Base-by-base conservation (phyloP, 1,284 basidiomycete genomes). In the Microbotryum intermedium region DNA sequence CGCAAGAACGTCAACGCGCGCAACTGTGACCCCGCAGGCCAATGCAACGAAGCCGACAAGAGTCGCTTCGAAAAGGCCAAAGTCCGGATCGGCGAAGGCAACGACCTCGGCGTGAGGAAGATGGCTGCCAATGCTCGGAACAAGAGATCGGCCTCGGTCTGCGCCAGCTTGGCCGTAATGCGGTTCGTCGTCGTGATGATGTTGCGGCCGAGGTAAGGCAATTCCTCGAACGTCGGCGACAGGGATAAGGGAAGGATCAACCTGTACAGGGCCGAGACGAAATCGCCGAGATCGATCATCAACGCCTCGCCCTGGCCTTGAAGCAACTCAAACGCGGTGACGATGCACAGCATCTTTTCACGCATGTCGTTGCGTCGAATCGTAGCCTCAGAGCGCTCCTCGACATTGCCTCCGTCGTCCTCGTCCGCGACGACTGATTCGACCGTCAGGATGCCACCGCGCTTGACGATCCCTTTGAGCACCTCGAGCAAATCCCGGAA, bases 251-350 rank as follows among this genome's bases (percentile, higher is more conserved):
- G 78, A 9, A 78, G 73, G 11, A 82, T 71, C 49, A 80, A 72
- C 2, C 70, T 71, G 65, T 77, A 79, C 6, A 79, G 74, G 25
- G 76, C 72, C 25, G 83, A 82, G 71, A 92, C 81, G 73, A 98
- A 93, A 71, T 95, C 94, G 68, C 80, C 82, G 53, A 98, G 80
- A 78, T 98, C 95, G 71, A 99, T 88, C 71, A 94, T 93, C 69
- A 99, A 81, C 25, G 93, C 88, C 78, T 98, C 94, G 83, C 92
- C 93, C 83, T 99, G 95, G 13, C 94, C 95, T 20, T 87, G 87
- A 48, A 98, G 82, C 53, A 99, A 83, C 73, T 98, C 93, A 70
- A 97, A 95, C 6, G 93, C 94, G 39, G 95, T 95, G 60, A 89
- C 85, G 69, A 98, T 90, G 71, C 90, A 95, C 57, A 88, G 77